Base-by-base conservation (phyloP, 169 alveolate species). In the Plasmodium inui region DNA sequence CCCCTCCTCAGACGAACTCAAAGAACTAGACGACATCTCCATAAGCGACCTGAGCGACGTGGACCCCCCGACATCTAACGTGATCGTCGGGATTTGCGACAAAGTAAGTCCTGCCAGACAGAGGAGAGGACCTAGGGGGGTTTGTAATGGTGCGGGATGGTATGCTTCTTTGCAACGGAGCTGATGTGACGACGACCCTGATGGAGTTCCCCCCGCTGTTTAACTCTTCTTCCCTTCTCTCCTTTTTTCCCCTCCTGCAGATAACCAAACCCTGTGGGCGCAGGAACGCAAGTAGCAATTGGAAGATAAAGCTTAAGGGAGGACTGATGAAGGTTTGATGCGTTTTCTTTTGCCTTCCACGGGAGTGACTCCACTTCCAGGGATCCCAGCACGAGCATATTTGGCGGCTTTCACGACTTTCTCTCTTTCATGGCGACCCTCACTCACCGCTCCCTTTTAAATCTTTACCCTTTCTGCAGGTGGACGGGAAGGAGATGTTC, bases 41-140 rank as follows among this genome's bases (percentile, higher is more conserved):
- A 86, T 86, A 74, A 86, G 93, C 26, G 93, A 86, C 39, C 71
- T 86, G n/a, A 86, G 93, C 41, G 93, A 86, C 70, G 93, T 86
- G n/a, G 93, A 86, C 76, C 93, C 93, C 12, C 88, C 85, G 17
- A 86, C 93, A 22, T 55, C 67, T n/a, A 86, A 86, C 53, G 74
- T 86, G 1, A 71, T 86, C 22, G 83, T 86, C 7, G 93, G 88
- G 4, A 78, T 86, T 7, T 86, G 88, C 10, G 93, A 86, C 46
- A 86, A 86, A 67, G 93, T 86, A n/a, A 4, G 61, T 30, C 9
- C 50, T 53, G 70, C 76, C 73, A 39, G 9, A 37, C 9, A 2
- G n/a, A 0, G 57, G n/a, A 6, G 6, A 6, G 17, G 39, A 34
- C 0, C 1, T 2, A 34, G 0, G 3, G 14, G 14, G 14, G 72